Evolutionary conservation across 129 eudicot genomes (phyloP), one percentile per base, ranked within the genome.

Genomic region (Kitagawia praeruptora): DNA sequence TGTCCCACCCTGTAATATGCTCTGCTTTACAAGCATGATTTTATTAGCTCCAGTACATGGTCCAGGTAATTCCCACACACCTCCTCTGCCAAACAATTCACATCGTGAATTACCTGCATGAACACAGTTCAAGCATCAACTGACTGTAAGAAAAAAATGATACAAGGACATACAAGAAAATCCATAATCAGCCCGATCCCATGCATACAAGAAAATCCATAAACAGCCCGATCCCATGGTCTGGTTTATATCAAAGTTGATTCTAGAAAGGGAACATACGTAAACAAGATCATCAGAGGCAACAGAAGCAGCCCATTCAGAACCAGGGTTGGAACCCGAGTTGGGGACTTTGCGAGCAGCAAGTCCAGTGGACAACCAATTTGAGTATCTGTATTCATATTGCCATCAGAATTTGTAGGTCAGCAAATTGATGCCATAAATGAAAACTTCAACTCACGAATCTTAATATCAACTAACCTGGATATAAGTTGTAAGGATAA

Each of bases 301-400:
- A 85, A 95, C 96, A 82, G 95, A 66, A 47, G 87, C 79, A 19
- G 99, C 97, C 98, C 98, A 96, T 84, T 96, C 97, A 75, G 79
- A 89, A 78, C 93, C 89, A 83, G 87, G 83, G 66, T 66, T 87
- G 83, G 79, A 89, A 78, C 93, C 89, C 82, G 87, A 82, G 66
- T 66, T 87, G 83, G 87, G 86, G 73, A 83, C 48, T 87, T 82
- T 84, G 72, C 97, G 91, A 83, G 94, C 96, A 31, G 34, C 78
- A 42, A 96, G 86, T 78, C 99, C 98, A 84, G 93, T 92, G 80
- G 99, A 92, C 85, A 96, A 78, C 98, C 99, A 96, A 76, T 83
- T 87, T 74, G 93, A 88, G 82, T 86, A 96, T 86, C 98, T 95
- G 76, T 58, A 83, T 80, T 53, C 37, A 42, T 48, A 48, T 69